These are phyloP conservation scores for Trypanosoma conorhini DNA, from an alignment of 208 protist genomes.

Conservation along the genomic window DNA sequence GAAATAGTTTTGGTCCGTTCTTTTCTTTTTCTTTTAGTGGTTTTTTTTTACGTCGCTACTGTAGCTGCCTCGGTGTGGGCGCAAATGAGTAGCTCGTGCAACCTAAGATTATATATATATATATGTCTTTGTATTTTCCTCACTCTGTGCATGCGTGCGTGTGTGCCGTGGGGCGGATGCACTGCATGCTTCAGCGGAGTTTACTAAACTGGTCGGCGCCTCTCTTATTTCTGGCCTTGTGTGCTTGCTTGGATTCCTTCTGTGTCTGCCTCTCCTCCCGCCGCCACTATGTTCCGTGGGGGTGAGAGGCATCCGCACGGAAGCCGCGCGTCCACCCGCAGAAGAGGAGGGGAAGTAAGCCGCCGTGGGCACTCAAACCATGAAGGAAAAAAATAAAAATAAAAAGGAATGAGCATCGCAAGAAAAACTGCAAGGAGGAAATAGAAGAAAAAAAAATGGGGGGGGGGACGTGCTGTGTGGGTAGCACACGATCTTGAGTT, in stretches of 20 bases:
- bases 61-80: not conserved
- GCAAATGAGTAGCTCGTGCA: not conserved
- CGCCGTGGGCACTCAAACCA: too few relatives aligned
- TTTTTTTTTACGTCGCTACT: not conserved
- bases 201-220: too few relatives aligned
- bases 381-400: not conserved
- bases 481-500: too few relatives aligned
- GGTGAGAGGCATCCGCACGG: too few relatives aligned
- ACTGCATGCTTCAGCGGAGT: not conserved
- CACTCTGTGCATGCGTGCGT: too few relatives aligned
- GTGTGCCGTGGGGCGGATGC: too few relatives aligned
- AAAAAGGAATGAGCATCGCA: conserved; percentile 6
- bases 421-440: conserved; percentile 8
- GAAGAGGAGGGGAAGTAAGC: not conserved
- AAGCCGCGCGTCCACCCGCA: not conserved
- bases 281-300: not conserved
- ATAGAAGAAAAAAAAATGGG: not conserved
- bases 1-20: too few relatives aligned
- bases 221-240: too few relatives aligned
- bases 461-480: not conserved
- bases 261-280: too few relatives aligned
- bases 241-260: too few relatives aligned
- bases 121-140: not conserved
- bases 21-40: not conserved
- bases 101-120: not conserved